These are phyloP conservation scores for Debaryomyces subglobosus DNA, from an alignment of 1,139 yeast genomes.

Conservation along the genomic window DNA sequence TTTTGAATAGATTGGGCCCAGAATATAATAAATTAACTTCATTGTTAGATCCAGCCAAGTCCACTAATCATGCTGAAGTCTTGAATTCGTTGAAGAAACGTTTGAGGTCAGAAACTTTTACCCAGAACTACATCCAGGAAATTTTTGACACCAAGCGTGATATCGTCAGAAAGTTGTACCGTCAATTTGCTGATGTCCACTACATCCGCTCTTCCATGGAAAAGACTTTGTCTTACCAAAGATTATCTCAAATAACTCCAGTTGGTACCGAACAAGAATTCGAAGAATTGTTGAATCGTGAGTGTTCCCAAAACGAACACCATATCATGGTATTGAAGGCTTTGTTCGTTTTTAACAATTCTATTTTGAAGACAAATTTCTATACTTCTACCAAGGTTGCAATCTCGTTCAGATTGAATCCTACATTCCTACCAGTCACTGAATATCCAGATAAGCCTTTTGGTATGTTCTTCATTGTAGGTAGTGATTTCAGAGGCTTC, in stretches of 20 bases:
- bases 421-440: conserved; percentile 76
- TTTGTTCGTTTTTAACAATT: conserved; percentile 79
- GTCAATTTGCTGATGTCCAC: conserved; percentile 90
- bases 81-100: conserved; percentile 83
- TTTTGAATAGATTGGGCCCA: conserved; percentile 90
- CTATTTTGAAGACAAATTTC: conserved; percentile 90
- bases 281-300: conserved; percentile 64
- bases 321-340: conserved; percentile 83
- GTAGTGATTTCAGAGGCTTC: conserved; percentile 96
- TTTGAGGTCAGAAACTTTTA: conserved; percentile 89
- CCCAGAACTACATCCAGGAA: conserved; percentile 81
- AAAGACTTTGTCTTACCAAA: conserved; percentile 87
- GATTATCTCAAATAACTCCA: conserved; percentile 76
- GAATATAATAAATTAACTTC: conserved; percentile 76
- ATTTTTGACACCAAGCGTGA: conserved; percentile 72
- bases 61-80: conserved; percentile 71
- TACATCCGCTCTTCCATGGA: conserved; percentile 75
- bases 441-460: conserved; percentile 93
- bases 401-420: conserved; percentile 86
- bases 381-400: conserved; percentile 95
- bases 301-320: conserved; percentile 78
- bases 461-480: conserved; percentile 95
- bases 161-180: conserved; percentile 80
- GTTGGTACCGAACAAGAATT: conserved; percentile 79
- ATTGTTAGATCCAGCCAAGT: conserved; percentile 63